Conservation (phyloP, 768 basidiomycete genomes). For the Termitomyces sp. region DNA sequence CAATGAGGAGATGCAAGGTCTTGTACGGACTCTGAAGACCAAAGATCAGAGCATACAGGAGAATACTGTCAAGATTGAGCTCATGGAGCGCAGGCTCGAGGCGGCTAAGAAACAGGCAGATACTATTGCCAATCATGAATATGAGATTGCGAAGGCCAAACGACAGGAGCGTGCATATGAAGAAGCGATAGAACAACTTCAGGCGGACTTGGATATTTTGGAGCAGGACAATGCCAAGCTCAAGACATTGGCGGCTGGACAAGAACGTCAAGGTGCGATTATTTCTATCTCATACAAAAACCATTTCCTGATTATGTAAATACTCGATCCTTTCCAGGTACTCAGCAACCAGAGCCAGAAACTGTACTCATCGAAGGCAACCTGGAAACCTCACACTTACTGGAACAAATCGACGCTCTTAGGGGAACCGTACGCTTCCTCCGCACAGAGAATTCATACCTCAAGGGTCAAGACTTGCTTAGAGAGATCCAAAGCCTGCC, state of each 20-base stretch:
- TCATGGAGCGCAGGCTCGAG: conserved; percentile 92
- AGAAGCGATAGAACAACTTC: conserved; percentile 91
- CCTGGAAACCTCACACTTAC: conserved; percentile 79
- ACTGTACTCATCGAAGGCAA: conserved; percentile 68
- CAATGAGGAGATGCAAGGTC: conserved; percentile 85
- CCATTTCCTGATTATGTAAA: neutral
- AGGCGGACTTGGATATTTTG: conserved; percentile 78
- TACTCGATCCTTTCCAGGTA: conserved; percentile 29
- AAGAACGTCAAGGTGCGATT: conserved; percentile 65
- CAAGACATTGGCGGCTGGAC: conserved; percentile 58
- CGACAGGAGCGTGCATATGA: conserved; percentile 89
- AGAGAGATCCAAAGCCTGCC: conserved; percentile 75
- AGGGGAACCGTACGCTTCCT: conserved; percentile 88
- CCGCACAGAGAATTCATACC: conserved; percentile 88
- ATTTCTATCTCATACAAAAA: neutral
- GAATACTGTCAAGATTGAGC: conserved; percentile 84
- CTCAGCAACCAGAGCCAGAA: conserved; percentile 53
- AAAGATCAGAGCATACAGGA: conserved; percentile 92
- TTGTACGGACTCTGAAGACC: conserved; percentile 78
- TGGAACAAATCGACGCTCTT: conserved; percentile 93
- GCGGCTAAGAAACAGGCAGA: conserved; percentile 89
- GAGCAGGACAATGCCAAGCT: conserved; percentile 88
- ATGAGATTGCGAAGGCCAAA: conserved; percentile 70
- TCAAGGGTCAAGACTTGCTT: conserved; percentile 90
- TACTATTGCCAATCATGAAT: conserved; percentile 73